These are phyloP conservation scores for Oryza meridionalis DNA, from an alignment of 176 grass and related monocot species.

Conservation along the genomic window DNA sequence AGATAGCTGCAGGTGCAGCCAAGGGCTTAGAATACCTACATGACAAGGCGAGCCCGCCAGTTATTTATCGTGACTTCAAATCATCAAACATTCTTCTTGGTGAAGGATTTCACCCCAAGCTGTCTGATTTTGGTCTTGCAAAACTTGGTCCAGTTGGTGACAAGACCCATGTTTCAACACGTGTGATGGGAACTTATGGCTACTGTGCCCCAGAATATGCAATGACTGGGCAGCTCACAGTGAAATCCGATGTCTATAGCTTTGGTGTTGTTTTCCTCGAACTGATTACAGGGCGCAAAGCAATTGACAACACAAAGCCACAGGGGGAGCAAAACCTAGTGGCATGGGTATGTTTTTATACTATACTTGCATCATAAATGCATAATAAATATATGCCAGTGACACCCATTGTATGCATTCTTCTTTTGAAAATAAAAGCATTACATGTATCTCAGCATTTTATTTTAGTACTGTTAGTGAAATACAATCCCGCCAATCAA, in stretches of 20 bases:
- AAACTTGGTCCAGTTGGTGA: slow-evolving; percentile 94
- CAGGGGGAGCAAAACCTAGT: slow-evolving; percentile 84
- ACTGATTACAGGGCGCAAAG: slow-evolving; percentile 85
- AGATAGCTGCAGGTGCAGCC: slow-evolving; percentile 92
- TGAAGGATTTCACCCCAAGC: slow-evolving; percentile 78
- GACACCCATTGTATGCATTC: not conserved
- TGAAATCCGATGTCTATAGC: slow-evolving; percentile 92
- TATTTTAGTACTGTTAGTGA: slow-evolving; percentile 17
- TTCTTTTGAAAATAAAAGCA: not conserved
- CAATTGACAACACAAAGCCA: slow-evolving; percentile 76
- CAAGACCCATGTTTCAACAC: slow-evolving; percentile 91
- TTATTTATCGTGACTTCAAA: slow-evolving; percentile 93
- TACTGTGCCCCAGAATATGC: slow-evolving; percentile 97
- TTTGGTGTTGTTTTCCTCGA: slow-evolving; percentile 94
- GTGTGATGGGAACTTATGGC: slow-evolving; percentile 90
- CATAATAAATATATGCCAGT: not conserved
- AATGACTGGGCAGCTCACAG: slow-evolving; percentile 88
- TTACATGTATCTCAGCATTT: not conserved
- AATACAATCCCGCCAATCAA: not conserved
- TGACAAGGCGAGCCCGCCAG: slow-evolving; percentile 82
- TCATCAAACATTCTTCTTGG: slow-evolving; percentile 92
- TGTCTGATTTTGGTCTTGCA: slow-evolving; percentile 90
- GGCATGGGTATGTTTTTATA: slow-evolving; percentile 73
- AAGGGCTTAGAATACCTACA: slow-evolving; percentile 92
- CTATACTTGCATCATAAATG: slow-evolving; percentile 22